A percentile compares a stretch with the other conserved stretches of the same genome.
Conservation (phyloP, 2,329 filamentous ascomycete genomes). For the Arthrinium puccinioides region DNA sequence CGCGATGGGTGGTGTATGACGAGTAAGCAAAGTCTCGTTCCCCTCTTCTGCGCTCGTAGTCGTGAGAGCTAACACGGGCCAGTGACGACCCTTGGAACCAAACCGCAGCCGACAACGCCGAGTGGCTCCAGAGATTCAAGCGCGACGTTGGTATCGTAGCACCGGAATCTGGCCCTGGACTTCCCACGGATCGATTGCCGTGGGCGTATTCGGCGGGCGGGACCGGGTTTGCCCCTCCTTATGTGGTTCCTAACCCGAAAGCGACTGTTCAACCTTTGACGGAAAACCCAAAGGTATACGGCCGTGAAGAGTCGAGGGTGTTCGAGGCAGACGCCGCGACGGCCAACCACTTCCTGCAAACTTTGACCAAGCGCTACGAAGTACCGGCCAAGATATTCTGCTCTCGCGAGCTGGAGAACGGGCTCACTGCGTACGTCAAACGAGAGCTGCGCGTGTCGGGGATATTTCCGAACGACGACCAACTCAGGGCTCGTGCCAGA, state of each 20-base stretch:
- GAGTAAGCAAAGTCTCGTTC: constrained; percentile 45
- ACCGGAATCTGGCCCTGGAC: constrained; percentile 41
- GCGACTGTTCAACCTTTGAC: constrained; percentile 26
- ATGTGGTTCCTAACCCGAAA: constrained; percentile 34
- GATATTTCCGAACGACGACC: constrained; percentile 39
- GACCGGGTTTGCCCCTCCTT: constrained; percentile 49
- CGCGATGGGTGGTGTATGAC: constrained; percentile 55
- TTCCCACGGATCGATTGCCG: constrained; percentile 26
- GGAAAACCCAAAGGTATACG: constrained; percentile 22
- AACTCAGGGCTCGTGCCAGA: constrained; percentile 37
- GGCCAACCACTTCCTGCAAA: constrained; percentile 40
- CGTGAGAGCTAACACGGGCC: constrained; percentile 10
- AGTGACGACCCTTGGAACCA: constrained; percentile 60
- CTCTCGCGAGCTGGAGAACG: constrained; percentile 50
- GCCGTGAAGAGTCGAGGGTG: constrained; percentile 29
- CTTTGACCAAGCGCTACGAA: constrained; percentile 33
- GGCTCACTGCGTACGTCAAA: constrained; percentile 41
- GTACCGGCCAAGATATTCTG: constrained; percentile 48
- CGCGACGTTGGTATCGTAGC: constrained; percentile 45
- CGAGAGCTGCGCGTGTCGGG: constrained; percentile 28
- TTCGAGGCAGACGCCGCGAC: constrained; percentile 36
- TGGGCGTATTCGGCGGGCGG: constrained; percentile 46
- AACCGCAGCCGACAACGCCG: constrained; percentile 54
- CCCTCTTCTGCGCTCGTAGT: background rate
- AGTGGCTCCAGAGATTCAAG: constrained; percentile 59